Evolutionary conservation across 2,329 filamentous ascomycete genomes (phyloP), one percentile per base, ranked within the genome.

Genomic region (Penicillium olsonii): DNA sequence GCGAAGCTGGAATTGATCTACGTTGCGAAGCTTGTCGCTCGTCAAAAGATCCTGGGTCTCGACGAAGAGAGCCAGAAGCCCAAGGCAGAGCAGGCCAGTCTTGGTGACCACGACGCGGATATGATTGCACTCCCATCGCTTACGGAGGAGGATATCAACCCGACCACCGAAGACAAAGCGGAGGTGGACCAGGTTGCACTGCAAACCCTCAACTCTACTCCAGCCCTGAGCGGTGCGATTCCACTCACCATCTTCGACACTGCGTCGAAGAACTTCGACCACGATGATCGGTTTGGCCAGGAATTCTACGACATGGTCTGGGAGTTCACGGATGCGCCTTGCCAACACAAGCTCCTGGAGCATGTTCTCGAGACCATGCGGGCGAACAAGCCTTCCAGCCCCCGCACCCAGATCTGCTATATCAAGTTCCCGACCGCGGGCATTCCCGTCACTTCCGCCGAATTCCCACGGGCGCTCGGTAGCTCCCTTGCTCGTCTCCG

Each of bases 1-100:
- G 87, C 88, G 8, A 87, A 88, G 65, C 80, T 92, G 64, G 94
- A 99, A 77, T 90, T 96, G 84, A 87, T 94, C 55, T 97, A 95
- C 78, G 78, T 97, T 48, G 84, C 82, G 43, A 91, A 88, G 73
- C 84, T 97, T 64, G 84, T 88, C 50, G 84, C 83, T 53, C 83
- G 90, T 68, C 84, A 86, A 70, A 80, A 79, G 60, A 82, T 88
- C 46, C 67, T 89, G 48, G 85, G 85, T 3, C 68, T 88, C 49
- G 83, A 86, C 56, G 62, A 69, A 40, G 46, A 52, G 37, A 44
- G 67, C 68, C 58, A 73, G 66, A 55, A 56, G 26, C 73, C 74
- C 46, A 70, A 68, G 8, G 68, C 69, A 2, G 69, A 72, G 19
- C 67, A 62, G 26, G 57, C 53, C 7, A 54, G 52, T 31, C 48